A percentile compares a stretch with the other conserved stretches of the same genome.
Evolutionary conservation across 345 rosid species (phyloP).

Genomic region (Noccaea caerulescens): DNA sequence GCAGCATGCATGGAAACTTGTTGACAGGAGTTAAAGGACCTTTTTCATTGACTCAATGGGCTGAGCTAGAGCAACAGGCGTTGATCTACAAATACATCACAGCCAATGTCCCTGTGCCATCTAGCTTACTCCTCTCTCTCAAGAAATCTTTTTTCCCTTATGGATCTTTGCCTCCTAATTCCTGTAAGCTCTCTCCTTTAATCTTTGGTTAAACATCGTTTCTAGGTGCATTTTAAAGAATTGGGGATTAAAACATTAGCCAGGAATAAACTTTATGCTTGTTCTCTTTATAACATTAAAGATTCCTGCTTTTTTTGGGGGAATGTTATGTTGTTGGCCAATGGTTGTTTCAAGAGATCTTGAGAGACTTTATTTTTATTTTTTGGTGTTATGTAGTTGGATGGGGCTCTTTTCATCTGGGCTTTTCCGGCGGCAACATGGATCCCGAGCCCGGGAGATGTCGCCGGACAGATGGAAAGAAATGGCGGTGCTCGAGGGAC

Average conservation of each 20-base stretch:
- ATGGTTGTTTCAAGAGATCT: constrained; percentile 1
- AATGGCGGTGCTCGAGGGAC: constrained; percentile 99
- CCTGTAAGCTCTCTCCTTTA: constrained; percentile 49
- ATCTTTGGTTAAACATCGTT: constrained; percentile 3
- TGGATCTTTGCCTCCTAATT: constrained; percentile 56
- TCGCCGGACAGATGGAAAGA: constrained; percentile 98
- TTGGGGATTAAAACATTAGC: background rate
- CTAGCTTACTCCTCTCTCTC: constrained; percentile 73
- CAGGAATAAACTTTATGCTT: constrained; percentile 19
- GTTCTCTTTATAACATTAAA: background rate
- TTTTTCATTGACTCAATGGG: constrained; percentile 80
- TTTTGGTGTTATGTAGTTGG: constrained; percentile 51
- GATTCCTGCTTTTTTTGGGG: background rate
- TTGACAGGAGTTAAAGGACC: constrained; percentile 58
- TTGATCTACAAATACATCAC: constrained; percentile 85
- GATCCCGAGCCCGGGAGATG: constrained; percentile 99
- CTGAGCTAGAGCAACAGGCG: constrained; percentile 94
- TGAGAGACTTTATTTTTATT: background rate
- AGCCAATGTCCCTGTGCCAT: constrained; percentile 79
- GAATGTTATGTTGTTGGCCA: constrained; percentile 20
- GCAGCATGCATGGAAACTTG: constrained; percentile 58
- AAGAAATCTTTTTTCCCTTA: constrained; percentile 66
- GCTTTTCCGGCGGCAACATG: constrained; percentile 69
- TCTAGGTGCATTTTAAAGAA: background rate
- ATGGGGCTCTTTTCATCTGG: constrained; percentile 84